These are phyloP conservation scores for Cymbopogon citratus DNA, from an alignment of 176 grass and related monocot species.

Conservation along the genomic window DNA sequence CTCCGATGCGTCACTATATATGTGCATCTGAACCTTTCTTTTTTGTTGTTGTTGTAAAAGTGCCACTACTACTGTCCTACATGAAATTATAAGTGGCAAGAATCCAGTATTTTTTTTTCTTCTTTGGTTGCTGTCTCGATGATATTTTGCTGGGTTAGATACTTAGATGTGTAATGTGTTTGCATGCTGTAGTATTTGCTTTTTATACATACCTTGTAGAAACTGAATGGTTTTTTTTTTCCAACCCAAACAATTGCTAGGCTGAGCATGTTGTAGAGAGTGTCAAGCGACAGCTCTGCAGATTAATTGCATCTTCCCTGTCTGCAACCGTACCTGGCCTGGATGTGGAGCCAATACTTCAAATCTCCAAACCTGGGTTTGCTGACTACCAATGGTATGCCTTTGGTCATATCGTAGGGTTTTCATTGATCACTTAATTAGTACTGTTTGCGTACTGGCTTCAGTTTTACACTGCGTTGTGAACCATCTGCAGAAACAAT, in stretches of 20 bases:
- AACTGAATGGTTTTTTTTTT: no score
- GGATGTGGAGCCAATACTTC: constrained; percentile 52
- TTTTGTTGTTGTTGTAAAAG: no score
- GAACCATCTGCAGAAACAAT: constrained; percentile 41
- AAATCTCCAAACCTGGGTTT: constrained; percentile 36
- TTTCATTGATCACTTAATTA: neutral
- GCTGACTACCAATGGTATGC: constrained; percentile 68
- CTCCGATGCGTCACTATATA: no score
- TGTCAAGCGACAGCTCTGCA: constrained; percentile 45
- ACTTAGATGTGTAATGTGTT: no score
- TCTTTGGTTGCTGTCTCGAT: no score
- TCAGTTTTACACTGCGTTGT: neutral
- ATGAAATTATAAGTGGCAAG: no score
- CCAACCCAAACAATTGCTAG: neutral
- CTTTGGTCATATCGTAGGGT: neutral
- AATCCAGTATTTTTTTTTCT: no score
- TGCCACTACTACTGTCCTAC: no score
- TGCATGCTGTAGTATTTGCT: no score
- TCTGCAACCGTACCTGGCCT: constrained; percentile 35
- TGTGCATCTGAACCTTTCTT: no score
- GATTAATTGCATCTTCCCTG: constrained; percentile 44
- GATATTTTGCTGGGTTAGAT: no score
- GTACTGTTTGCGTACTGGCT: neutral
- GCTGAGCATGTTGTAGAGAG: constrained; percentile 31
- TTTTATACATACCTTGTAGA: no score